Percentiles rank a stretch among this genome's conserved stretches.
Evolutionary conservation across 495 filamentous ascomycete genomes (phyloP).

Genomic region (Xylaria palmicola): DNA sequence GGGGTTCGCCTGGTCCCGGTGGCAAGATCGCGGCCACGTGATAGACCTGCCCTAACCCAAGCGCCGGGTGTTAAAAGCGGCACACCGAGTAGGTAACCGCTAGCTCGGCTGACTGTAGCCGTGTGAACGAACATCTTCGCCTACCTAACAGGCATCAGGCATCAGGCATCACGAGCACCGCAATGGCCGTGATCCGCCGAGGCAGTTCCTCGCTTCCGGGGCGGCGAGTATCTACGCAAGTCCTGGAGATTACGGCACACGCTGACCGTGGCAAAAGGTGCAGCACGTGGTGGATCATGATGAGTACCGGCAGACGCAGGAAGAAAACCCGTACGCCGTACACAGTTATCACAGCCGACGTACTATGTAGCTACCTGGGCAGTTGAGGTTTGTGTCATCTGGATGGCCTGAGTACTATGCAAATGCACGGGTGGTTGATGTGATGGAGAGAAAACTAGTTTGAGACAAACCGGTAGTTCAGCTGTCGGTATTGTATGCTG

Average conservation of each 20-base stretch:
- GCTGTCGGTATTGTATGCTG: not conserved
- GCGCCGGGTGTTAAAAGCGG: too few species aligned
- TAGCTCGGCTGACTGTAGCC: slow-evolving; percentile 13
- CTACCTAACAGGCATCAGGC: not conserved
- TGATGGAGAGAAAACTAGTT: not conserved
- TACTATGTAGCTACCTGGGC: not conserved
- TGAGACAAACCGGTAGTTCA: not conserved
- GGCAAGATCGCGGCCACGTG: slow-evolving; percentile 8
- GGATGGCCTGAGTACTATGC: not conserved
- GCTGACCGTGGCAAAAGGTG: not conserved
- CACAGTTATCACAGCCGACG: not conserved
- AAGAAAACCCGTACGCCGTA: slow-evolving; percentile 1
- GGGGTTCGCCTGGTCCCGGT: slow-evolving; percentile 13
- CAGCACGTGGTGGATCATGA: slow-evolving; percentile 4
- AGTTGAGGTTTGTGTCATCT: not conserved
- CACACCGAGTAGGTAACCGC: not conserved
- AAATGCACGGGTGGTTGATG: not conserved
- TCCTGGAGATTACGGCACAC: not conserved
- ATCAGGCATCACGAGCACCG: not conserved
- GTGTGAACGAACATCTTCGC: slow-evolving; percentile 2
- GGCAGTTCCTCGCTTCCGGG: not conserved
- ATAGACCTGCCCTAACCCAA: not conserved
- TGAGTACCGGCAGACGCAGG: slow-evolving; percentile 4
- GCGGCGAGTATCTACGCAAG: not conserved
- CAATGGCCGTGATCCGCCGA: not conserved